Conservation (phyloP, 768 basidiomycete species). For the Psilocybe subaeruginosa region DNA sequence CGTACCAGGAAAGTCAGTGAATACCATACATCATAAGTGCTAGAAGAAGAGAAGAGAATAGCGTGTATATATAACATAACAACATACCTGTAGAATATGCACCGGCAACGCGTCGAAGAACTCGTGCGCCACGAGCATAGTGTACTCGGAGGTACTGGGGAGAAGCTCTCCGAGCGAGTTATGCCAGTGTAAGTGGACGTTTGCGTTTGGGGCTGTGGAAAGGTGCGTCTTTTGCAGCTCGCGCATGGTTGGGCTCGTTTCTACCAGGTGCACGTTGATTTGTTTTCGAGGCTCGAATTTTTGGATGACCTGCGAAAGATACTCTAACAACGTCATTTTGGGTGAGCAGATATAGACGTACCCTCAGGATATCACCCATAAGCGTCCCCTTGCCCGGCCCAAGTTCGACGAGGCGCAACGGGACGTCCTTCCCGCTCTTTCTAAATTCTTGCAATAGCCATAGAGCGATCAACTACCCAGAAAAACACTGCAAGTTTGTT, state of each 20-base stretch:
- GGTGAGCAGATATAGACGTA: constrained; percentile 36
- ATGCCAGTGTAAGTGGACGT: constrained; percentile 66
- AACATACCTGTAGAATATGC: constrained; percentile 79
- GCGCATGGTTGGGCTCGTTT: constrained; percentile 74
- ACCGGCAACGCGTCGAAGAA: constrained; percentile 98
- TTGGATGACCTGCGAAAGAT: constrained; percentile 47
- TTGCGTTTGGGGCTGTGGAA: constrained; percentile 27
- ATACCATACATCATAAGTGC: too few relatives aligned
- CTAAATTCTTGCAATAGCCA: constrained; percentile 86
- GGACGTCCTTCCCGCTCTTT: constrained; percentile 45
- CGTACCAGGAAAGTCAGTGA: background rate
- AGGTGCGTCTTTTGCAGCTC: constrained; percentile 63
- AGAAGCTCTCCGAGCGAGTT: constrained; percentile 72
- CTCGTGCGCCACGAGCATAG: constrained; percentile 92
- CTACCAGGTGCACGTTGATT: constrained; percentile 74
- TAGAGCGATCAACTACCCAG: constrained; percentile 74
- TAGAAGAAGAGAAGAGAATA: background rate
- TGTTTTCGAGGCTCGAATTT: constrained; percentile 43
- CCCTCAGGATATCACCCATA: constrained; percentile 86
- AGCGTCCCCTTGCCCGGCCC: constrained; percentile 95
- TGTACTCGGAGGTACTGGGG: constrained; percentile 55
- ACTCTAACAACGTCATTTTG: background rate
- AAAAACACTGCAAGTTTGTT: constrained; percentile 30
- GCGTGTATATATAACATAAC: background rate
- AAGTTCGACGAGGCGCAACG: constrained; percentile 82